phyloP scores from a whole-genome alignment of 169 alveolate species.

The Plasmodium knowlesi region DNA sequence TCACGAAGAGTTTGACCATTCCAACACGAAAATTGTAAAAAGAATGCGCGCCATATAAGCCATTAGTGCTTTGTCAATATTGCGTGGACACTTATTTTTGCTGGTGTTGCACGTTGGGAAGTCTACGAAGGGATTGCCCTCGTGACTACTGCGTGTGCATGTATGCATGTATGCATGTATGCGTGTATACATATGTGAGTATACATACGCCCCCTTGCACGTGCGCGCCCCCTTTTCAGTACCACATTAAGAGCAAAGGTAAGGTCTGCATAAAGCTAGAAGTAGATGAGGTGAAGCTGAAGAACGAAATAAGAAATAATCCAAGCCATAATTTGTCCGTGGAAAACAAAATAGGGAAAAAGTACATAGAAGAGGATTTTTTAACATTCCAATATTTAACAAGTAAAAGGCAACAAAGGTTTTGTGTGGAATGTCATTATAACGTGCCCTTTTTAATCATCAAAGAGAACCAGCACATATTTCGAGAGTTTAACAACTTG shows the following conservation, averaged over 20 bases:
- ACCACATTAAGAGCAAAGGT: slow-evolving; percentile 49
- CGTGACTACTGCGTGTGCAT: not conserved
- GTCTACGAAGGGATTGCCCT: not conserved
- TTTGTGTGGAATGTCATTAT: slow-evolving; percentile 53
- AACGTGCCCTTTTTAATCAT: slow-evolving; percentile 40
- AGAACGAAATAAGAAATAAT: slow-evolving; percentile 31
- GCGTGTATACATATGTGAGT: not conserved
- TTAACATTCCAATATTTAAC: slow-evolving; percentile 72
- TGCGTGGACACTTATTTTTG: not conserved
- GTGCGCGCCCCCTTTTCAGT: slow-evolving; percentile 22
- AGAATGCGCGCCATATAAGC: not conserved
- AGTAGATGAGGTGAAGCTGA: slow-evolving; percentile 40
- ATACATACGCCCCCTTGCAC: not conserved
- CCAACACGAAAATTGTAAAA: slow-evolving; percentile 63
- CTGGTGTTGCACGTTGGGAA: not conserved
- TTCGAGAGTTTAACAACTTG: slow-evolving; percentile 65
- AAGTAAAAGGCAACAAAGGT: slow-evolving; percentile 37
- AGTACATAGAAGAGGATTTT: slow-evolving; percentile 50
- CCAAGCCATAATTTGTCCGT: not conserved
- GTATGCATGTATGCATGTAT: not conserved
- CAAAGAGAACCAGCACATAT: slow-evolving; percentile 56
- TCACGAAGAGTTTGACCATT: slow-evolving; percentile 52
- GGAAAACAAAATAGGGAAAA: slow-evolving; percentile 22
- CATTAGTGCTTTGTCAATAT: not conserved
- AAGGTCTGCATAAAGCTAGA: slow-evolving; percentile 43